These are phyloP conservation scores for Pyrrhoderma lamaoense DNA, from an alignment of 1,284 basidiomycete species.

Conservation along the genomic window DNA sequence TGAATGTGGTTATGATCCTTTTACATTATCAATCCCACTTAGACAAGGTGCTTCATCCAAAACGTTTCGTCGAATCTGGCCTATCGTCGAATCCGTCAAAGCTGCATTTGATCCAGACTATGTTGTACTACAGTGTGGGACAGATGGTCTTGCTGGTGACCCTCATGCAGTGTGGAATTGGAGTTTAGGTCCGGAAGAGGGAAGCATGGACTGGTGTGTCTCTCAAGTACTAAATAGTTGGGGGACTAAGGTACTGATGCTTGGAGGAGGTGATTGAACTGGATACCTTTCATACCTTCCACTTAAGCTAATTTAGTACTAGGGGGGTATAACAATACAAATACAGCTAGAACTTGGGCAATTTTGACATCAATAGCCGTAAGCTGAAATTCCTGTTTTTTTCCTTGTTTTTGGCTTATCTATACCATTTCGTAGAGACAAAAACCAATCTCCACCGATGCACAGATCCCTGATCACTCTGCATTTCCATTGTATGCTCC, in stretches of 20 bases:
- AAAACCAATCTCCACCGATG: slow-evolving; percentile 46
- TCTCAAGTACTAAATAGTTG: slow-evolving; percentile 48
- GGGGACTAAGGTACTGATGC: slow-evolving; percentile 51
- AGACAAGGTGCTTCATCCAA: slow-evolving; percentile 52
- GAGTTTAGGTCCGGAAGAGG: slow-evolving; percentile 48
- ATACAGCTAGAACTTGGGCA: slow-evolving; percentile 81
- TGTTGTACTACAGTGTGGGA: slow-evolving; percentile 79
- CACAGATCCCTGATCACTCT: slow-evolving; percentile 64
- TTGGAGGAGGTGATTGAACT: slow-evolving; percentile 62
- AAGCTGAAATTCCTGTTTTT: slow-evolving; percentile 27
- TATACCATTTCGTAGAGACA: slow-evolving; percentile 35
- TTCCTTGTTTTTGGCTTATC: background rate
- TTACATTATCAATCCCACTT: slow-evolving; percentile 72
- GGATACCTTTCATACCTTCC: too few species aligned
- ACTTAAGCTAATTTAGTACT: too few species aligned
- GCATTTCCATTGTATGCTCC: slow-evolving; percentile 68
- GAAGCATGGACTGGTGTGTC: slow-evolving; percentile 68
- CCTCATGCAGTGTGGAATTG: slow-evolving; percentile 76
- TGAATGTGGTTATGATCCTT: slow-evolving; percentile 57
- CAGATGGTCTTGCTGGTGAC: slow-evolving; percentile 81
- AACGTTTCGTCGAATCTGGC: slow-evolving; percentile 62
- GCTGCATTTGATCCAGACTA: slow-evolving; percentile 69
- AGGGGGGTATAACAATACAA: slow-evolving; percentile 80
- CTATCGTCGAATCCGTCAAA: slow-evolving; percentile 51
- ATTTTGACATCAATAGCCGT: slow-evolving; percentile 72